Evolutionary conservation across 1,284 basidiomycete genomes (phyloP), one percentile per base, ranked within the genome.

Genomic region (Rhodotorula mucilaginosa): DNA sequence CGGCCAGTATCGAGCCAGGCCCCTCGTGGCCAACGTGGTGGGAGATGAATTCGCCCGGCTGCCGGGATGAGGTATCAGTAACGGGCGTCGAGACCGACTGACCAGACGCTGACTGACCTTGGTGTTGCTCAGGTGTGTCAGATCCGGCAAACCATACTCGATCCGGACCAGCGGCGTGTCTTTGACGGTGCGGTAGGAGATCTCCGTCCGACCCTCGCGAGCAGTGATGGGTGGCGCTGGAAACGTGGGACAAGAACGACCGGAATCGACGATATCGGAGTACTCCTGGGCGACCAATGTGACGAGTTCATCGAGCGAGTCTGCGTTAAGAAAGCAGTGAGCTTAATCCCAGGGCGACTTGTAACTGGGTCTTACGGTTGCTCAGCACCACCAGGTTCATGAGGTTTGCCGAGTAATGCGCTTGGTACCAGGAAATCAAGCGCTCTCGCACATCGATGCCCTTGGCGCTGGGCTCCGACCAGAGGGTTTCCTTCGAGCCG

Each of bases 1-100:
- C 93, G 2, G 93, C 93, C 76, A 94, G 86, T 52, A 73, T 69
- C 4, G 68, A 97, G 2, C 96, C 96, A 34, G 90, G 88, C 3
- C 96, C 96, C 83, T 99, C 97, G 80, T 99, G 94, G 0, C 96
- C 96, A 52, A 96, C 82, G 79, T 95, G 90, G 81, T 97, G 92
- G 5, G 88, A 86, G 29, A 98, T 79, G 80, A 93, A 90, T 74
- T 87, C 83, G 1, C 85, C 87, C 5, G 96, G 96, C 83, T 86
- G 56, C 13, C 10, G 12, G 13, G 1, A 13, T 21, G 15, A 44
- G 15, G 23, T 16, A 46, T 51, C 26, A 54, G 39, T 15, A 3
- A 31, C 29, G 7, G 7, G 39, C 39, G 5, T 1, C 10, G 34
- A 46, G 18, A 19, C 19, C n/a, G 7, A 6, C 1, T 8, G 12